These are phyloP conservation scores for thale cress (Arabidopsis thaliana) DNA, from an alignment of 345 rosid species.

Conservation along the genomic window DNA sequence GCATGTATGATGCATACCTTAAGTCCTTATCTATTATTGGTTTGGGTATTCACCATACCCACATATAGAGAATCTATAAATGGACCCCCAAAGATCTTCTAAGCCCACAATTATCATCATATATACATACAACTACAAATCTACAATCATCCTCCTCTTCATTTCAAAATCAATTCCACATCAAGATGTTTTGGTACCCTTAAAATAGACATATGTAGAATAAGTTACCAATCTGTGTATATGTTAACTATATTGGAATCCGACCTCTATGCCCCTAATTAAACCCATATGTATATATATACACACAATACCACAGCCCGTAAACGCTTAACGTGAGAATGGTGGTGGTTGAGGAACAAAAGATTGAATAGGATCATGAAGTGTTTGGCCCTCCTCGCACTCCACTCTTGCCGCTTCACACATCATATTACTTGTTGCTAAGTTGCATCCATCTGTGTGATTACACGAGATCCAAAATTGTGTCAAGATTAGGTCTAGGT, in stretches of 20 bases:
- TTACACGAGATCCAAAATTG: neutral
- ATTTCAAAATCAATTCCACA: constrained; percentile 22
- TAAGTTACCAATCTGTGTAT: constrained; percentile 16
- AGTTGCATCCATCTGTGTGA: constrained; percentile 36
- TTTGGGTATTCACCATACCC: constrained; percentile 37
- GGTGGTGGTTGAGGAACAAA: constrained; percentile 38
- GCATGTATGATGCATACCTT: constrained; percentile 27
- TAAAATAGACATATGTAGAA: constrained; percentile 22
- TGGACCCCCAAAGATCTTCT: constrained; percentile 41
- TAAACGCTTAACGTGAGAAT: constrained; percentile 33
- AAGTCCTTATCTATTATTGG: constrained; percentile 11
- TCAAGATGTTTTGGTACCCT: constrained; percentile 34
- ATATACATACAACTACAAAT: constrained; percentile 27
- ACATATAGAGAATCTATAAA: constrained; percentile 35
- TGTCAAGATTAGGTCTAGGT: neutral
- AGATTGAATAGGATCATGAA: constrained; percentile 29
- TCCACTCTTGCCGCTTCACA: constrained; percentile 38
- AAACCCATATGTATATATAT: neutral
- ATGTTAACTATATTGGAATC: constrained; percentile 4
- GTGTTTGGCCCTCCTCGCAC: constrained; percentile 29
- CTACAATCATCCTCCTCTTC: constrained; percentile 13
- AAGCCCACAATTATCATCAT: constrained; percentile 40
- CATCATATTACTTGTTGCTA: constrained; percentile 23
- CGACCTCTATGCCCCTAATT: neutral
- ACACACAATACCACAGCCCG: constrained; percentile 1